Base-by-base conservation (phyloP, 768 basidiomycete species). In the Mycena capillaripes region DNA sequence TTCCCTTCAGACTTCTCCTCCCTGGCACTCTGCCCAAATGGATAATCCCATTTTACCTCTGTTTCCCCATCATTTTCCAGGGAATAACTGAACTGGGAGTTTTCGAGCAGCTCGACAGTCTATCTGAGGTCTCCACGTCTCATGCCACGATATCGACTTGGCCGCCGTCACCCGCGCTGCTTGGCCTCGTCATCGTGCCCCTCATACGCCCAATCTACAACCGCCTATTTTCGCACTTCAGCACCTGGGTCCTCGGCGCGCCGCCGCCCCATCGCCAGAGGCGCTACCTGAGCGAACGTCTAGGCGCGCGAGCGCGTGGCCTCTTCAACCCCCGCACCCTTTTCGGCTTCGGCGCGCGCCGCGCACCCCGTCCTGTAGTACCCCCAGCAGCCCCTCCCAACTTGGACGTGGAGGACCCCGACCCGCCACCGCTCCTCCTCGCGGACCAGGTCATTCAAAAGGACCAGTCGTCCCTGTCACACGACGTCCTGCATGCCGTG, bases 91-190 rank as follows among this genome's bases (percentile, higher is more conserved):
- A 46, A 34, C 23, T 50, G 21, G 56, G 40, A 30, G 27, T 38
- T 17, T 38, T 52, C 3, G 30, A 9, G 21, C 52, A 34, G 19
- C 25, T 25, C 1, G 59, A 66, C 14, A 30, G 27, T 79, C 76
- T 0, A 72, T 77, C 60, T 46, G 78, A 23, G 76, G 79, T 10
- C 30, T 77, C n/a, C 66, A 78, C 30, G 76, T 77, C 42, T 82
- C 79, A 77, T 73, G 81, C 12, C 78, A 29, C 56, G 25, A 29
- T 82, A 12, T 79, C 82, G 2, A 73, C 73, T 19, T 83, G 82
- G 81, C 82, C 82, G 52, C 82, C 83, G 23, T 82, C 82, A 0
- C 82, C 82, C 0, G 75, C 81, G 10, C 57, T 83, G 7, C 79
- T 84, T 12, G 82, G 82, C 50, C 74, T 84, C 4, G 78, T 82